Base-by-base conservation (phyloP, 108 stramenopile species). In the Seminavis robusta region DNA sequence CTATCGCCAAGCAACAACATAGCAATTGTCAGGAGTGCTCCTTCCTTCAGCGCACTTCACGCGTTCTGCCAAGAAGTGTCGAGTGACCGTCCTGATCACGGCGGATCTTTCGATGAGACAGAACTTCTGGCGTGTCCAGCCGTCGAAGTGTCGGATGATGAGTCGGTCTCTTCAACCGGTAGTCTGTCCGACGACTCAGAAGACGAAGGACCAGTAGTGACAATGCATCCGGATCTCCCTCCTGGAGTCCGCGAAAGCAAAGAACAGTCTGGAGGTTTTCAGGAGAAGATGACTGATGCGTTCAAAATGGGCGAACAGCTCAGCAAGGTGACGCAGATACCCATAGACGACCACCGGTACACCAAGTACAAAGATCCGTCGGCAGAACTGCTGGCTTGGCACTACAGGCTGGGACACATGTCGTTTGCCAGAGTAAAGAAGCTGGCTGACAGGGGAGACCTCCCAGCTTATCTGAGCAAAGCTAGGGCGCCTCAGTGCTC, bases 401-500 rank as follows among this genome's bases (percentile, higher is more conserved):
- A n/a, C n/a, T n/a, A n/a, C n/a, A n/a, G n/a, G n/a, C n/a, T n/a
- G n/a, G n/a, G n/a, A n/a, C n/a, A n/a, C n/a, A n/a, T n/a, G n/a
- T n/a, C n/a, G n/a, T n/a, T n/a, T n/a, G 0, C 4, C 2, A 65
- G 65, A 39, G 13, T 69, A 19, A 41, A 56, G 36, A 4, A 25
- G 4, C 29, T 69, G 51, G 63, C 74, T 17, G 31, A 20, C 0
- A 29, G 50, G 2, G 47, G 60, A 24, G 28, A 50, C 19, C 57
- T 76, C 10, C 75, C 75, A 50, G 51, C 39, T 23, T 1, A 25
- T n/a, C 20, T 65, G 16, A 34, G 24, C 10, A 53, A 61, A 10
- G 75, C 33, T 4, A 64, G 1, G 59, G 32, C 5, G 70, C 69
- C n/a, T n/a, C n/a, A n/a, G n/a, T n/a, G n/a, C n/a, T n/a, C n/a